Conservation (phyloP, 306 rosid species). For the Quercus rubra region DNA sequence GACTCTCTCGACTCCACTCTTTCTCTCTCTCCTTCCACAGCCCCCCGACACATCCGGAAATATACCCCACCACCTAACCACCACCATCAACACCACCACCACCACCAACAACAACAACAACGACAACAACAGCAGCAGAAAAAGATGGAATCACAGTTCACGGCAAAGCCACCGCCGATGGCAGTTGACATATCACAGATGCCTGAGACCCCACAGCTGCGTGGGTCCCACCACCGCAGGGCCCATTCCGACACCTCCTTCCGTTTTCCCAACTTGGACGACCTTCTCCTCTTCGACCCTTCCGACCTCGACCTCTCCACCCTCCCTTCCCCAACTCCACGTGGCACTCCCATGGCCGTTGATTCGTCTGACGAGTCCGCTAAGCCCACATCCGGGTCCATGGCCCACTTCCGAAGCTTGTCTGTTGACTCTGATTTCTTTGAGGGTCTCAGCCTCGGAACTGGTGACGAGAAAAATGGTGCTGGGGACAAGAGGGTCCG, state of each 20-base stretch:
- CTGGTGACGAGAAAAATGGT: slow-evolving; percentile 31
- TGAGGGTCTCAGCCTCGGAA: slow-evolving; percentile 47
- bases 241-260: slow-evolving; percentile 88
- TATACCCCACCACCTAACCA: too few relatives aligned
- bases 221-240: slow-evolving; percentile 88
- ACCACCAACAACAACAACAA: neutral
- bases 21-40: too few relatives aligned
- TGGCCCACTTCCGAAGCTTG: slow-evolving; percentile 53
- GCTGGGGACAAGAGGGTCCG: slow-evolving; percentile 45
- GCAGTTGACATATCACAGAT: slow-evolving; percentile 65
- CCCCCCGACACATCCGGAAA: too few relatives aligned
- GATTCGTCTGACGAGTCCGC: slow-evolving; percentile 57
- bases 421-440: slow-evolving; percentile 94
- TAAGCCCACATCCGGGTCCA: slow-evolving; percentile 22
- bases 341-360: slow-evolving; percentile 31
- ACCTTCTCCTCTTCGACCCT: slow-evolving; percentile 84
- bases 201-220: slow-evolving; percentile 54
- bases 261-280: slow-evolving; percentile 78
- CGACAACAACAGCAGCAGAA: fast-evolving
- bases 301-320: slow-evolving; percentile 83
- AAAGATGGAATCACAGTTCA: slow-evolving; percentile 45
- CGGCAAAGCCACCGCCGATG: slow-evolving; percentile 36
- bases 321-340: slow-evolving; percentile 37
- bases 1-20: too few relatives aligned
- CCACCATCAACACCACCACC: neutral